Base-by-base conservation (phyloP, 164 flowering plant genomes). In the Magnolia sinica region DNA sequence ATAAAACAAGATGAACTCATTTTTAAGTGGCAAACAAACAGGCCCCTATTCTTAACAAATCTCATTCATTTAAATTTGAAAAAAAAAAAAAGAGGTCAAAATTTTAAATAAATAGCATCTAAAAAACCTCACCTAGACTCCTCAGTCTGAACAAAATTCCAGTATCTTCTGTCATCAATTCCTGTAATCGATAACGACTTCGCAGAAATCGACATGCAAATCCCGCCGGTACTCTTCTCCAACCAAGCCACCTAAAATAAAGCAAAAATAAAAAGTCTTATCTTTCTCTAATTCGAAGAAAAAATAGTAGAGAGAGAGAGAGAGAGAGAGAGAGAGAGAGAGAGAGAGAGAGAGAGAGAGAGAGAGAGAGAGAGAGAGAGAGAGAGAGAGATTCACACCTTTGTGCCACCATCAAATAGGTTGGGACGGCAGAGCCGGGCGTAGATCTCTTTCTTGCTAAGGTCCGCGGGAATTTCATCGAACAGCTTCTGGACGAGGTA, bases 101-200 rank as follows among this genome's bases (percentile, higher is more conserved):
- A 68, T 1, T 14, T 29, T 14, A 16, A 8, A 16, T 16, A 68
- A 65, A 24, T 24, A 22, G 16, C 49, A 68, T 14, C 20, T 31
- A 27, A 9, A 6, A 59, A 70, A 59, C 7, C 87, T 79, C 81
- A 93, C 98, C 95, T 88, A 75, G 96, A 93, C 85, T 93, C 98
- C 71, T 89, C 96, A 0, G 93, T 90, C 20, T 91, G 90, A 72
- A 96, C 85, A 18, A 86, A 86, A 68, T 80, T 89, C 99, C 99
- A 96, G 70, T 96, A 96, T 88, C 99, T 89, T 65, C 99, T 85
- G 78, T 96, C 99, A 83, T 93, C 98, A n/a, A 96, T 93, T 23
- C 98, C 98, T 0, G 97, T 96, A 59, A 96, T 90, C 0, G 88
- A 72, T 76, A 96, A 82, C 11, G 91, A 97, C 78, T 83, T 91